Evolutionary conservation across 345 rosid genomes (phyloP), one percentile per base, ranked within the genome.

Genomic region (Salix caprea): DNA sequence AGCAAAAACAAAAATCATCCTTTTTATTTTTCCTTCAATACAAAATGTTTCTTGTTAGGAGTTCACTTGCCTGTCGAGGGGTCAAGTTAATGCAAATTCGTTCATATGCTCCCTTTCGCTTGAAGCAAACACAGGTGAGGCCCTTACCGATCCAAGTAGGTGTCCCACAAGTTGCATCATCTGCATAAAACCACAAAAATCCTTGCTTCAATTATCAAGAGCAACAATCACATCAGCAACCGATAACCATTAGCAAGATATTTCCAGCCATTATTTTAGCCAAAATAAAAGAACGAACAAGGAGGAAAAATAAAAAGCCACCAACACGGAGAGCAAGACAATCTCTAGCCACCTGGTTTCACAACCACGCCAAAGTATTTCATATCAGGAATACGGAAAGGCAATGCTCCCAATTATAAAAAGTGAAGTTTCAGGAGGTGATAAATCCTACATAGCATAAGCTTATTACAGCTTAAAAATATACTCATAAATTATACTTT

Each of bases 71-170:
- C 92, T 95, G 99, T 58, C 69, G 81, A 67, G 99, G 97, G 75
- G 97, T 95, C 82, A 92, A 84, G 81, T 88, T 91, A 69, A 89
- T 80, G 85, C 82, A 89, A 69, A 93, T 85, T 67, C 92, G 86
- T 78, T 90, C 89, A 75, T 87, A 91, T 46, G 86, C 83, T 76
- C 93, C 94, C 86, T 88, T 95, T 72, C 94, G 80, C 85, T 95
- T 86, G 83, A 91, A 92, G 79, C 99, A 95, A 54, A 95, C 97
- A 86, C 99, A 92, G 40, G 97, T 89, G 50, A 95, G 88, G 44
- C 97, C 96, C 82, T 87, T 95, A 39, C 92, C 93, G 70, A 92
- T 91, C 97, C 94, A 92, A 73, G 88, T 83, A 68, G 94, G 92
- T 3, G 91, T 78, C 75, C 86, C 89, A 83, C 85, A 88, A 76